Percentiles rank a stretch among this genome's conserved stretches.
Conservation (phyloP, 306 rosid species). For the Dryas drummondii region DNA sequence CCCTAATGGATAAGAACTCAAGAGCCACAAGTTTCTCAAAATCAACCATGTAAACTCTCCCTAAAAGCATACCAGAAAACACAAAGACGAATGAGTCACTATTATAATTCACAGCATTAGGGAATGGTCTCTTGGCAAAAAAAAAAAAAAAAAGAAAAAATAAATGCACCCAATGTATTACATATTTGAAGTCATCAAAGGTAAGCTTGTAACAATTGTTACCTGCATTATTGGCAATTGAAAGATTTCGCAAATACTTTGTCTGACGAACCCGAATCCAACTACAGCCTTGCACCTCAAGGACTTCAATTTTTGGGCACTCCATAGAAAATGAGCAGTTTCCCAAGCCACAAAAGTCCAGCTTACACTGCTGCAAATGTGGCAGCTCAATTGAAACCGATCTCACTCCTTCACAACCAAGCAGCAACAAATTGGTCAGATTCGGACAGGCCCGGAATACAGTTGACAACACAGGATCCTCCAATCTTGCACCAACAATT, state of each 20-base stretch:
- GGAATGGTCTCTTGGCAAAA: background rate
- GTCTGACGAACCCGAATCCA: constrained; percentile 77
- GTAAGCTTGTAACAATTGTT: constrained; percentile 8
- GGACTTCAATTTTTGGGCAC: constrained; percentile 66
- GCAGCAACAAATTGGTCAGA: constrained; percentile 65
- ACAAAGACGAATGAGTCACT: background rate
- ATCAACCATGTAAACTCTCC: constrained; percentile 88
- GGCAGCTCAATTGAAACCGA: constrained; percentile 66
- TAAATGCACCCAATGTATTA: background rate
- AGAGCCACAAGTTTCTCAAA: constrained; percentile 70
- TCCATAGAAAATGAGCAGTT: constrained; percentile 62
- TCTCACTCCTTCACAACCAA: constrained; percentile 81
- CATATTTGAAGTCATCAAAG: constrained; percentile 7
- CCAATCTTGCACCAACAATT: constrained; percentile 76
- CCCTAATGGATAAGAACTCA: constrained; percentile 75
- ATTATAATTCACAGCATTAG: background rate
- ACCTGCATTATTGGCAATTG: constrained; percentile 81
- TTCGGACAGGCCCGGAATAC: constrained; percentile 65
- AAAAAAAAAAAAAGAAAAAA: background rate
- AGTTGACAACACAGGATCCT: constrained; percentile 49
- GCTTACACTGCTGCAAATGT: constrained; percentile 65
- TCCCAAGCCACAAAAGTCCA: constrained; percentile 83
- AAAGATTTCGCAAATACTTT: constrained; percentile 56
- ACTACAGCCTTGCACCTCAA: constrained; percentile 96
- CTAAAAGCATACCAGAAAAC: constrained; percentile 38